Conservation (phyloP, 176 grass and related monocot species). For the maize (Zea mays) region Zm-B73-REFERENCE-NAM-5.0 NC_050102.1:159896001-159896500, state of each 20-base stretch:
- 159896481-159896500: constrained; percentile 31
- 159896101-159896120: neutral
- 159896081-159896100: neutral
- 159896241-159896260: neutral
- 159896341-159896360: neutral
- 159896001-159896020: neutral
- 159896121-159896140: neutral
- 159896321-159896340: neutral
- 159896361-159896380: accelerated
- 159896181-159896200: constrained; percentile 20
- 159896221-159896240: neutral
- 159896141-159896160: neutral
- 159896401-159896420: constrained; percentile 26
- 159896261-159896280: neutral
- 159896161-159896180: neutral
- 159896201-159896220: constrained; percentile 26
- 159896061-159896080: neutral
- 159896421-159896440: constrained; percentile 22
- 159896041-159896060: neutral
- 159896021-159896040: neutral
- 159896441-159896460: neutral
- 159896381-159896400: neutral
- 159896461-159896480: neutral
- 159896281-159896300: neutral
- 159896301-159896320: neutral